These are phyloP conservation scores for Daedalea quercina DNA, from an alignment of 768 basidiomycete species.

Conservation along the genomic window DNA sequence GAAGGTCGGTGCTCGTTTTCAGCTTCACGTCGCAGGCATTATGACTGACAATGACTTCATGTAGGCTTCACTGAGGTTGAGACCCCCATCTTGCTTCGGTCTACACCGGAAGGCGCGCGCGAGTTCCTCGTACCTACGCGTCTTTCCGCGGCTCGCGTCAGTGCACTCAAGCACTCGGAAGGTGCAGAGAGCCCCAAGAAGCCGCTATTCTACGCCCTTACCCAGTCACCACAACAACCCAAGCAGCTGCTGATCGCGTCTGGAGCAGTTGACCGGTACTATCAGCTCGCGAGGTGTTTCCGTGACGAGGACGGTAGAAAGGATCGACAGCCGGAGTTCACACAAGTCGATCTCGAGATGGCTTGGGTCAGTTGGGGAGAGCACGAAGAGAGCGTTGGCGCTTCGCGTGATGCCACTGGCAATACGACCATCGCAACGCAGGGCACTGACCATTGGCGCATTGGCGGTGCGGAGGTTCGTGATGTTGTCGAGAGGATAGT, in stretches of 20 bases:
- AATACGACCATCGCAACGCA: too few relatives aligned
- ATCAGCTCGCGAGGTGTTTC: constrained; percentile 91
- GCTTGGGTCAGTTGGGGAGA: constrained; percentile 84
- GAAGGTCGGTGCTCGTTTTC: constrained; percentile 43
- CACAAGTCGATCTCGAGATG: constrained; percentile 96
- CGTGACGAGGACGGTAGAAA: constrained; percentile 93
- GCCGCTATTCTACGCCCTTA: constrained; percentile 76
- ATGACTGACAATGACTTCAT: constrained; percentile 3
- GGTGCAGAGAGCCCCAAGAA: neutral
- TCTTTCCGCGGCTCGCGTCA: constrained; percentile 27
- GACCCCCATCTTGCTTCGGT: constrained; percentile 85
- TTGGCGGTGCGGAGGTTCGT: constrained; percentile 82
- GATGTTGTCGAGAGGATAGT: constrained; percentile 72
- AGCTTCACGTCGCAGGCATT: neutral
- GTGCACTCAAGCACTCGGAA: constrained; percentile 10
- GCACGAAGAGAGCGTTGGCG: constrained; percentile 3
- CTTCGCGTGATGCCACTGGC: constrained; percentile 8
- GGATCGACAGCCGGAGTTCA: constrained; percentile 96
- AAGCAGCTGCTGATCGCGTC: constrained; percentile 91
- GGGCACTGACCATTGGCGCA: constrained; percentile 49
- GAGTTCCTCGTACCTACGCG: constrained; percentile 90
- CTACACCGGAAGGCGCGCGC: constrained; percentile 90
- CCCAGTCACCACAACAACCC: constrained; percentile 94
- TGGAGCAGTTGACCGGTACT: constrained; percentile 85
- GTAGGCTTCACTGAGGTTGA: constrained; percentile 90